These are phyloP conservation scores for Scedosporium apiospermum DNA, from an alignment of 2,329 filamentous ascomycete species.

Conservation along the genomic window DNA sequence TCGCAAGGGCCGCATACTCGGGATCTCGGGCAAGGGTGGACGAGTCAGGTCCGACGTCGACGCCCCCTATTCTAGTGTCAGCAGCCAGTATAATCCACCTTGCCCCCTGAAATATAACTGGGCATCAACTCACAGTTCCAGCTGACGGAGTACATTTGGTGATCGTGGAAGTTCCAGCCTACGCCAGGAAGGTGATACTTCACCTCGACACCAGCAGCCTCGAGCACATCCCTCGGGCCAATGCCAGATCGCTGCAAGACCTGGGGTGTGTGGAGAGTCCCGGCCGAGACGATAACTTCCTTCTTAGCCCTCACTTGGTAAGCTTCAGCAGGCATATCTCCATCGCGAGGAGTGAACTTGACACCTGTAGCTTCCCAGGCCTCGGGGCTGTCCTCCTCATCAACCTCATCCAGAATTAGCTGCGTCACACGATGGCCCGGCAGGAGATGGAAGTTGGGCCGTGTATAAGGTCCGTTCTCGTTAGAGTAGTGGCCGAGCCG, in stretches of 20 bases:
- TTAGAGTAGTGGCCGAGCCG: conserved; percentile 19
- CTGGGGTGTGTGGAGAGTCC: conserved; percentile 31
- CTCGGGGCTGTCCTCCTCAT: conserved; percentile 2
- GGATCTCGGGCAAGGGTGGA: conserved; percentile 10
- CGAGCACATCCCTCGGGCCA: conserved; percentile 23
- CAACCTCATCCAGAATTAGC: conserved; percentile 2
- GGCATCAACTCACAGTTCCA: conserved; percentile 9
- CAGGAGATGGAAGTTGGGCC: conserved; percentile 10
- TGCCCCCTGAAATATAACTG: background rate
- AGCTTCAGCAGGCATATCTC: conserved; percentile 3
- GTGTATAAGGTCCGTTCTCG: conserved; percentile 8
- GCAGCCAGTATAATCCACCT: background rate
- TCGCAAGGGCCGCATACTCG: conserved; percentile 12
- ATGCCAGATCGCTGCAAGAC: conserved; percentile 33
- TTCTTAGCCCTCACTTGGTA: conserved; percentile 14
- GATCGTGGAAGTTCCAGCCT: conserved; percentile 50
- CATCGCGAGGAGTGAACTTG: conserved; percentile 9
- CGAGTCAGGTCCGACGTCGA: conserved; percentile 13
- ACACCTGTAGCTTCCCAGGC: conserved; percentile 7
- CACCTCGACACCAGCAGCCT: conserved; percentile 35
- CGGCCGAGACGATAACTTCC: conserved; percentile 32
- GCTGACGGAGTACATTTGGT: conserved; percentile 14
- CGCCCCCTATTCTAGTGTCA: background rate
- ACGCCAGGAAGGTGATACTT: conserved; percentile 50
- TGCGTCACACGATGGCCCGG: conserved; percentile 10